Evolutionary conservation across 2,329 filamentous ascomycete species (phyloP).

Genomic region (Colletotrichum liaoningense): DNA sequence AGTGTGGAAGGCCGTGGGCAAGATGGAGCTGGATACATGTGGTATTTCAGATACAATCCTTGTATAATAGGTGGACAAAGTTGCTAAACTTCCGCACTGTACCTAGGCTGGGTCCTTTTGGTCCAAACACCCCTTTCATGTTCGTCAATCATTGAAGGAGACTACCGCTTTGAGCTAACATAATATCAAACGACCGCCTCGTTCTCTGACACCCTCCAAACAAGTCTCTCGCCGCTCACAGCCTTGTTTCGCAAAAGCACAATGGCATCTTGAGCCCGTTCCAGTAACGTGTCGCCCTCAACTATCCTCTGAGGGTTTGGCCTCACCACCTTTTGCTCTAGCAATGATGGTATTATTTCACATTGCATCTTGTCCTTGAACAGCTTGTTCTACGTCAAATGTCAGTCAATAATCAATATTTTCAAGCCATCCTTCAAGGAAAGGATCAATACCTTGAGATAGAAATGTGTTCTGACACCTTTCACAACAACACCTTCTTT

Average conservation of each 20-base stretch:
- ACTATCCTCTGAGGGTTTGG: slow-evolving; percentile 56
- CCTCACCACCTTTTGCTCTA: slow-evolving; percentile 50
- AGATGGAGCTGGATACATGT: too few species aligned
- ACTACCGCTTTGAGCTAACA: not conserved
- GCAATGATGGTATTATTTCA: slow-evolving; percentile 63
- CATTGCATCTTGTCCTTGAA: slow-evolving; percentile 66
- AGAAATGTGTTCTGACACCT: slow-evolving; percentile 68
- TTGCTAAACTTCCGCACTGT: too few species aligned
- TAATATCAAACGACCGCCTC: not conserved
- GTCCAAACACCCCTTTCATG: too few species aligned
- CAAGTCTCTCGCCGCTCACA: slow-evolving; percentile 54
- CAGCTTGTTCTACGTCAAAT: slow-evolving; percentile 58
- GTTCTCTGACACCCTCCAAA: slow-evolving; percentile 46
- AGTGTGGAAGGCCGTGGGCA: too few species aligned
- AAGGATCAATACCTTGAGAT: slow-evolving; percentile 53
- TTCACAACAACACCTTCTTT: slow-evolving; percentile 60
- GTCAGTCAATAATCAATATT: not conserved
- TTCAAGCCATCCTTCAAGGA: too few species aligned
- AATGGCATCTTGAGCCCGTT: slow-evolving; percentile 53
- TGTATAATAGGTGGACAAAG: too few species aligned
- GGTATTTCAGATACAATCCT: too few species aligned
- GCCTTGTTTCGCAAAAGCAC: slow-evolving; percentile 48
- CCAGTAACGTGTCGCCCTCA: slow-evolving; percentile 51
- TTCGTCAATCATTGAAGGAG: too few species aligned
- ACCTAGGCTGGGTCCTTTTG: too few species aligned